Conservation (phyloP, 805 yeast genomes). For the Vanderwaltozyma yarrowii region DNA sequence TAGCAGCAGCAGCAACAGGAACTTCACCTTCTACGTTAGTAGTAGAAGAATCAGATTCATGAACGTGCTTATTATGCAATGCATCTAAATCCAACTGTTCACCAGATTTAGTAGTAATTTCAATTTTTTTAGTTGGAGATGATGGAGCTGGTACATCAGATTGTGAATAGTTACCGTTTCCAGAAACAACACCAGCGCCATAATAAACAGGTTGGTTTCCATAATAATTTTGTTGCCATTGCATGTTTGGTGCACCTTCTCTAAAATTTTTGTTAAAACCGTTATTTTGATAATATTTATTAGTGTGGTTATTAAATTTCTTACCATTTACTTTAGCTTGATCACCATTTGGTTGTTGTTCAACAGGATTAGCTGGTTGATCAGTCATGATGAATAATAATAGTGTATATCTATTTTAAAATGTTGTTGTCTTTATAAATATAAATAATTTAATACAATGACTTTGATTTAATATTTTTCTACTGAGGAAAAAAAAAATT, state of each 20-base stretch:
- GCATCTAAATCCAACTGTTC: conserved; percentile 23
- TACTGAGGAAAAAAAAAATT: too few species aligned
- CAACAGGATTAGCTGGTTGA: conserved; percentile 1
- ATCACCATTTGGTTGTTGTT: not conserved
- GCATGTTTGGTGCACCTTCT: conserved; percentile 1
- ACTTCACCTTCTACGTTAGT: too few species aligned
- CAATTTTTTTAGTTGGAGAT: conserved; percentile 18
- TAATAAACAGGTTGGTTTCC: conserved; percentile 2
- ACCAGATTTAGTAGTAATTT: conserved; percentile 27
- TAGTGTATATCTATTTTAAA: too few species aligned
- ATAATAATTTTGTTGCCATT: conserved; percentile 4
- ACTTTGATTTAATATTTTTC: too few species aligned
- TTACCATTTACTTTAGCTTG: not conserved
- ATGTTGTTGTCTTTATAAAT: too few species aligned
- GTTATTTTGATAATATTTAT: conserved; percentile 31
- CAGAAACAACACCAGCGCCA: conserved; percentile 1
- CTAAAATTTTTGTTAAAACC: conserved; percentile 39
- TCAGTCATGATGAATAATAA: conserved; percentile 1
- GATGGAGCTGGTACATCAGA: conserved; percentile 5
- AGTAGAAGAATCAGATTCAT: too few species aligned
- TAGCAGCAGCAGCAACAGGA: too few species aligned
- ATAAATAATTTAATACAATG: too few species aligned
- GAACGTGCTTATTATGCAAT: conserved; percentile 13
- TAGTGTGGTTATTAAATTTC: not conserved
- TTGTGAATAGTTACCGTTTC: not conserved